These are phyloP conservation scores for Corynascus novoguineensis DNA, from an alignment of 495 filamentous ascomycete species.

Conservation along the genomic window DNA sequence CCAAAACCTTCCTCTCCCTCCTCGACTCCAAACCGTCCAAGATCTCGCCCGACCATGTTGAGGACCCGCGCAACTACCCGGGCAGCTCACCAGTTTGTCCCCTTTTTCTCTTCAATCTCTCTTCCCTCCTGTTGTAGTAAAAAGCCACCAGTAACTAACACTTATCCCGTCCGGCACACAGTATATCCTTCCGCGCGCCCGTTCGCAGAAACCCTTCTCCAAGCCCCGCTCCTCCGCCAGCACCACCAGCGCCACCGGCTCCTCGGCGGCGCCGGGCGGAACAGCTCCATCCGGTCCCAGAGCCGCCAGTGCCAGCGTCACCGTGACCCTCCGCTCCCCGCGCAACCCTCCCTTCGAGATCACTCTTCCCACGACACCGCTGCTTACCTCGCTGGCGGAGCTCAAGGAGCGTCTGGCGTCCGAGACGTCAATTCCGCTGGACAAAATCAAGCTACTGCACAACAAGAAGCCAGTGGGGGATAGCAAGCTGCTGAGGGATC, in stretches of 20 bases:
- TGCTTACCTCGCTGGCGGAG: slow-evolving; percentile 59
- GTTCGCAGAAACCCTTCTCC: slow-evolving; percentile 19
- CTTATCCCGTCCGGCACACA: slow-evolving; percentile 13
- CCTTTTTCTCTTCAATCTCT: background rate
- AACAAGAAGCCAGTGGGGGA: slow-evolving; percentile 78
- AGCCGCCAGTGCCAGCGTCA: slow-evolving; percentile 42
- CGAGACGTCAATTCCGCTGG: slow-evolving; percentile 46
- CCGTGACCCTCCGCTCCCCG: slow-evolving; percentile 63
- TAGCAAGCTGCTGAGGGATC: slow-evolving; percentile 56
- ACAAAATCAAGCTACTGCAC: slow-evolving; percentile 76
- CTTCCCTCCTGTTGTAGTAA: background rate
- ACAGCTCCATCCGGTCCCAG: background rate
- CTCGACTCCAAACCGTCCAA: slow-evolving; percentile 73
- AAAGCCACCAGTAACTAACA: background rate
- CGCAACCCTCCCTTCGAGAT: slow-evolving; percentile 66
- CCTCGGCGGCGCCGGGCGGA: background rate
- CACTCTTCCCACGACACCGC: slow-evolving; percentile 49
- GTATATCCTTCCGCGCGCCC: slow-evolving; percentile 47
- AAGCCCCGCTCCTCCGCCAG: slow-evolving; percentile 1
- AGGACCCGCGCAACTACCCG: slow-evolving; percentile 69
- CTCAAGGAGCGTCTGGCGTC: slow-evolving; percentile 59
- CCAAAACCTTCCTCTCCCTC: slow-evolving; percentile 72
- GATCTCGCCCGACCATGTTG: slow-evolving; percentile 76
- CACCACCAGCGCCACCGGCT: background rate
- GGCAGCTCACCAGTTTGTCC: slow-evolving; percentile 62